Evolutionary conservation across 2,329 filamentous ascomycete genomes (phyloP).

Genomic region (Ophiocordyceps camponoti-leonardi): DNA sequence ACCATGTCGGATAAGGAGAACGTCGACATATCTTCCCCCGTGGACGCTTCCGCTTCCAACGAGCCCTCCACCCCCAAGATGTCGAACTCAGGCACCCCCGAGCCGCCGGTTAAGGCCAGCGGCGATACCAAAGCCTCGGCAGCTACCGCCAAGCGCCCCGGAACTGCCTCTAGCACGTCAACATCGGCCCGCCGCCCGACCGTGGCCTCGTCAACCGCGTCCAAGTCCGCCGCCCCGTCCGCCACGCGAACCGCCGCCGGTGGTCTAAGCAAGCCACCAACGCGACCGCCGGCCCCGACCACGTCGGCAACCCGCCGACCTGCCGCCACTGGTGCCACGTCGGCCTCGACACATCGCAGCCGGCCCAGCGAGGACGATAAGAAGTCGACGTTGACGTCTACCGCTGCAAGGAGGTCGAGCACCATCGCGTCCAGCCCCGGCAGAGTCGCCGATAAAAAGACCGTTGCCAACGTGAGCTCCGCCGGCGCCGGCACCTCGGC

Average conservation of each 20-base stretch:
- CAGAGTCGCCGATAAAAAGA: slow-evolving; percentile 17
- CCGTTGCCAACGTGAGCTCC: slow-evolving; percentile 15
- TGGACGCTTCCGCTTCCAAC: slow-evolving; percentile 17
- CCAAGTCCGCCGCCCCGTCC: slow-evolving; percentile 3
- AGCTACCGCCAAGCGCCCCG: slow-evolving; percentile 17
- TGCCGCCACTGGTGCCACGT: slow-evolving; percentile 15
- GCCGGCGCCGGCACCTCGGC: slow-evolving; percentile 7
- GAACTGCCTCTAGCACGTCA: slow-evolving; percentile 12
- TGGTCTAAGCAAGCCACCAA: slow-evolving; percentile 29
- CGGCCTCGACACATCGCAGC: slow-evolving; percentile 24
- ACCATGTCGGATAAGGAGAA: slow-evolving; percentile 30
- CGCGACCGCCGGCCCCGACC: slow-evolving; percentile 23
- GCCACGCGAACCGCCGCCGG: slow-evolving; percentile 3
- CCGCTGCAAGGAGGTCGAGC: slow-evolving; percentile 24
- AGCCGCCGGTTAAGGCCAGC: slow-evolving; percentile 16
- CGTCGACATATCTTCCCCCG: slow-evolving; percentile 25
- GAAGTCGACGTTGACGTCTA: slow-evolving; percentile 20
- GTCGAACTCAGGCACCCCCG: slow-evolving; percentile 14
- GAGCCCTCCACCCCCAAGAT: slow-evolving; percentile 11
- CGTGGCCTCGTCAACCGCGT: slow-evolving; percentile 11
- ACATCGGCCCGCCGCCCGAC: slow-evolving; percentile 13
- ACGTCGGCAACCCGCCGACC: slow-evolving; percentile 16
- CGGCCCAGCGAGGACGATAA: slow-evolving; percentile 34
- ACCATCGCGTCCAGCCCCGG: slow-evolving; percentile 21
- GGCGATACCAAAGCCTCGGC: slow-evolving; percentile 11